Evolutionary conservation across 2,329 filamentous ascomycete genomes (phyloP), one percentile per base, ranked within the genome.

Genomic region (Xylaria sp.): DNA sequence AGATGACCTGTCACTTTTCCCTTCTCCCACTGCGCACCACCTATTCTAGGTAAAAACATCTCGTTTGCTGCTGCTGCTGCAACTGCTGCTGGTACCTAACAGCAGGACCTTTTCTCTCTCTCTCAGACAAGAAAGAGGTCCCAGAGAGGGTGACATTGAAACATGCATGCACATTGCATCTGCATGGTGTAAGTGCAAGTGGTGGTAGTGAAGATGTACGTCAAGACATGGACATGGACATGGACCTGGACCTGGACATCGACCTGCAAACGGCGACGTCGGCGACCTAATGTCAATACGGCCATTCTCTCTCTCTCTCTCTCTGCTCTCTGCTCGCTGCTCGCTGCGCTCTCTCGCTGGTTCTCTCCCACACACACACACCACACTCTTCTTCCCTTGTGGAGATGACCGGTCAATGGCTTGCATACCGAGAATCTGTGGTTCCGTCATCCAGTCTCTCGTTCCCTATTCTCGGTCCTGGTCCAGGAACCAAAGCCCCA

Each of bases 351-450:
- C 23, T 30, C 23, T 30, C 23, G 23, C 23, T 30, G 23, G 23
- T 30, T 30, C 23, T 30, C 23, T 30, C 23, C 23, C 23, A 30
- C 23, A 30, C 23, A 46, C 10, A 46, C 23, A 46, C 10, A 46
- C n/a, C 47, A 19, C 16, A 9, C 47, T 23, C n/a, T 4, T 35
- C 51, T 30, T 30, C 23, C 23, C 23, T 23, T 35, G 35, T 30
- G 49, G 49, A 35, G 49, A 23, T 30, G 39, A 39, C 59, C 61
- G 56, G 57, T 59, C 57, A 59, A 62, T 62, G 62, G 59, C 62
- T 58, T 59, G 62, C 62, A 64, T 64, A 52, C 50, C 51, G 56
- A 57, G 30, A 50, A 19, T 37, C 34, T 34, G 49, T 23, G 49
- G 30, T 51, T 51, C 49, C 16, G 11, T 3, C 23, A n/a, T 35